These are phyloP conservation scores for Coemansia furcata DNA, from an alignment of 192 early-diverging fungal species.

Conservation along the genomic window DNA sequence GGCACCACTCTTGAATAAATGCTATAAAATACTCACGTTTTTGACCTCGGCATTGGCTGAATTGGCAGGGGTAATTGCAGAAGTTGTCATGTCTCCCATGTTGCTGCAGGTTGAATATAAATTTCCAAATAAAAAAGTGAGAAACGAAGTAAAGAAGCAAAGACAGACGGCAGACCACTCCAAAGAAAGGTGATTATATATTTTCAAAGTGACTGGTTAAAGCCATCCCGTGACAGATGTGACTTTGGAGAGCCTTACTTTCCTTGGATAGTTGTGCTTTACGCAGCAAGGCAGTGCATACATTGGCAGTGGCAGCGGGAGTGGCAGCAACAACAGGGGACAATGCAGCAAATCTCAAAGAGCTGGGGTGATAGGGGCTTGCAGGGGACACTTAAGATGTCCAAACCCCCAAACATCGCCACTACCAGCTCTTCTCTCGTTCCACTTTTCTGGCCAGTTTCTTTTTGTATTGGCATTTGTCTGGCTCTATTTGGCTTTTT, in stretches of 20 bases:
- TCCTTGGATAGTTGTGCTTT: not conserved
- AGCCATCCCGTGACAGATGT: not conserved
- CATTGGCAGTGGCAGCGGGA: too few relatives aligned
- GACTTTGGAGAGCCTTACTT: not conserved
- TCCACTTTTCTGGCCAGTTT: not conserved
- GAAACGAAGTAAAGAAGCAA: not conserved
- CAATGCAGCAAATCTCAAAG: not conserved
- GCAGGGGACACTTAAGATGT: too few relatives aligned
- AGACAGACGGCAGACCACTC: not conserved
- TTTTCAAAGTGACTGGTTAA: not conserved
- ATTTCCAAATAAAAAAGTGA: not conserved
- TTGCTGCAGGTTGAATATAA: not conserved
- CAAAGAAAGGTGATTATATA: not conserved
- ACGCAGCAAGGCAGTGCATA: conserved; percentile 1
- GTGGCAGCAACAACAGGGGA: not conserved
- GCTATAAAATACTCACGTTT: not conserved
- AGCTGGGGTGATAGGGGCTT: not conserved
- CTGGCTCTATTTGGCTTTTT: too few relatives aligned
- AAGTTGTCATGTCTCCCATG: not conserved
- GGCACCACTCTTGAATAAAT: not conserved
- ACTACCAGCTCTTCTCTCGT: not conserved
- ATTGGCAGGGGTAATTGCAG: not conserved
- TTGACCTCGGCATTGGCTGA: not conserved
- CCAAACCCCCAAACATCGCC: too few relatives aligned
- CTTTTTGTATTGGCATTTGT: not conserved